Conservation (phyloP, 73 alveolate genomes). For the Blepharisma japonicum region DNA sequence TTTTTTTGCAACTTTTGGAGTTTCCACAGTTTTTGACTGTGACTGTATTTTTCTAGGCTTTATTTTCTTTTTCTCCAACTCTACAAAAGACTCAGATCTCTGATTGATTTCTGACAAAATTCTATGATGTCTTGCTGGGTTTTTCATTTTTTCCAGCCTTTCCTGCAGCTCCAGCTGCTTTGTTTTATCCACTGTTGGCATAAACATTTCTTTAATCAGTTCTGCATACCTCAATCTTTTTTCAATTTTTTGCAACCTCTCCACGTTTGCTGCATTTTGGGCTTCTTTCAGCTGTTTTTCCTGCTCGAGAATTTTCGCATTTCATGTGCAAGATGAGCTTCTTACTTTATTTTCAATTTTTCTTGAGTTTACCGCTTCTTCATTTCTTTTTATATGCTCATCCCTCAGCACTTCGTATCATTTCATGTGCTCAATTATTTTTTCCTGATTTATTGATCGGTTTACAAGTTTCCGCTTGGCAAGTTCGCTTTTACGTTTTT, state of each 20-base stretch:
- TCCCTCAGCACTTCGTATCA: background rate
- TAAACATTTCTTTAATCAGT: background rate
- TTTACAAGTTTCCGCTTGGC: background rate
- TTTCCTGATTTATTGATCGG: background rate
- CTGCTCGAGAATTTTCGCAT: background rate
- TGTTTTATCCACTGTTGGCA: slow-evolving; percentile 14
- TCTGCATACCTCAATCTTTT: slow-evolving; percentile 1
- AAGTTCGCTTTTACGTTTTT: slow-evolving; percentile 10
- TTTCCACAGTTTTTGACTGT: no score
- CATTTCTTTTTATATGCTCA: background rate
- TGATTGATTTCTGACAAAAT: no score
- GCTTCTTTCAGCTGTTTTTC: background rate
- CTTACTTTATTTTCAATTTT: background rate
- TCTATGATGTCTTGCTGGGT: background rate
- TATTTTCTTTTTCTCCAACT: no score
- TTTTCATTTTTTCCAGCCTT: slow-evolving; percentile 22
- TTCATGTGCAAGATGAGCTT: background rate
- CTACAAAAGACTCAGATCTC: no score
- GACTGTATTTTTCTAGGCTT: no score
- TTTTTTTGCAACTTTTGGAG: no score
- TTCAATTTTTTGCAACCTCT: background rate
- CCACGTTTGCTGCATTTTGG: background rate
- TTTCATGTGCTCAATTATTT: background rate
- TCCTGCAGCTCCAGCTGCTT: background rate
- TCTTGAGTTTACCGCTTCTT: background rate